Conservation (phyloP, 441 rosid species). For the Erysimum cheiri region DNA sequence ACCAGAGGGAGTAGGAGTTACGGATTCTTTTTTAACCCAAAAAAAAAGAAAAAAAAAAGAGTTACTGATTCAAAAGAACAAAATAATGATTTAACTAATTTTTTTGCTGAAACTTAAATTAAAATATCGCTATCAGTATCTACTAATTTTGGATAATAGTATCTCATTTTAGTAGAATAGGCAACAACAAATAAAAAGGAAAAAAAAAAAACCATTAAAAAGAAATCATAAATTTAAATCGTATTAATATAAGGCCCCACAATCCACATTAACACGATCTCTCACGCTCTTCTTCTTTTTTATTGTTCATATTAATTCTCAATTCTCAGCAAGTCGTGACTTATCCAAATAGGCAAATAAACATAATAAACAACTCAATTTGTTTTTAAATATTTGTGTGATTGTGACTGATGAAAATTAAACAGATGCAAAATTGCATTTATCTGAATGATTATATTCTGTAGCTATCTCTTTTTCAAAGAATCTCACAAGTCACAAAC, state of each 20-base stretch:
- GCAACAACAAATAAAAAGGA: not conserved
- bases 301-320: not conserved
- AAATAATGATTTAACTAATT: not conserved
- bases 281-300: not conserved
- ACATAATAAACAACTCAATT: not conserved
- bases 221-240: not conserved
- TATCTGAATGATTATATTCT: not conserved
- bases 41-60: not conserved
- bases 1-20: no score
- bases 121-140: not conserved
- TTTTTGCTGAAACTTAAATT: slow-evolving; percentile 1
- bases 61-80: no score
- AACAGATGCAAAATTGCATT: not conserved
- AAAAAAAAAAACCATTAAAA: not conserved
- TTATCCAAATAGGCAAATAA: slow-evolving; percentile 32
- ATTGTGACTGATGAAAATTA: slow-evolving; percentile 8
- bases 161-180: not conserved
- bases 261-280: slow-evolving; percentile 30
- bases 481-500: not conserved
- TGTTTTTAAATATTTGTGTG: slow-evolving; percentile 11
- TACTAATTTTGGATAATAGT: not conserved
- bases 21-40: not conserved
- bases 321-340: slow-evolving; percentile 19
- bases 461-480: slow-evolving; percentile 9
- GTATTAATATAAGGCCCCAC: slow-evolving; percentile 22